Base-by-base conservation (phyloP, 352 stramenopile genomes). In the Phytophthora hibernalis region DNA sequence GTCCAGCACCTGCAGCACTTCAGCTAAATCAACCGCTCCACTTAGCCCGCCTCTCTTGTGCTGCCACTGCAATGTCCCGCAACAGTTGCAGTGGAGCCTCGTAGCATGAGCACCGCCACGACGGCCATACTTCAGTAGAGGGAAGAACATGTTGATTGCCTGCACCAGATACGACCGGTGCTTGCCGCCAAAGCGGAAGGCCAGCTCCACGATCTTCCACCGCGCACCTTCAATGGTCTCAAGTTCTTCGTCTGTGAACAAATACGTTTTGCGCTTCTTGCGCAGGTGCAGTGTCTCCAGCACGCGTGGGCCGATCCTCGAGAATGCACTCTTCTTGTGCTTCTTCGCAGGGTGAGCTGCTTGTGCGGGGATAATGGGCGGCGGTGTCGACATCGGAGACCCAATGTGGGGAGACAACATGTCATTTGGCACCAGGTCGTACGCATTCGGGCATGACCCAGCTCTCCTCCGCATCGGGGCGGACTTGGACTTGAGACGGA, bases 181-280 rank as follows among this genome's bases (percentile, higher is more conserved):
- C 57, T 93, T 90, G 53, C 87, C 87, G 21, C 87, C 87, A 54
- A 93, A 96, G 37, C 87, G 87, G 58, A 92, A 94, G 8, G 87
- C 87, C 15, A 96, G 72, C 63, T 96, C 85, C 24, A 94, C 84
- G 33, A 94, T 94, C 62, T 94, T 96, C 87, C 87, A 96, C 24
- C 87, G 74, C 24, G 86, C 85, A 31, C 85, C 85, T 77, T 94
- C 83, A 33, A 93, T 84, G 21, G 70, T 83, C 63, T 91, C 85
- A 16, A 95, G 74, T 56, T 95, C 84, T 60, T 89, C 82, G 43
- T 95, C 86, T 11, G 86, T 95, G 55, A 87, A 92, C 54, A 91
- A 58, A 35, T 92, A 92, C 26, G 79, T 86, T 53, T 84, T 90
- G 30, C 80, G 82, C 50, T 92, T 92, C 51, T 82, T 80, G 5